Conservation (phyloP, 257 asterid genomes). For the Nicotiana benthamiana region DNA sequence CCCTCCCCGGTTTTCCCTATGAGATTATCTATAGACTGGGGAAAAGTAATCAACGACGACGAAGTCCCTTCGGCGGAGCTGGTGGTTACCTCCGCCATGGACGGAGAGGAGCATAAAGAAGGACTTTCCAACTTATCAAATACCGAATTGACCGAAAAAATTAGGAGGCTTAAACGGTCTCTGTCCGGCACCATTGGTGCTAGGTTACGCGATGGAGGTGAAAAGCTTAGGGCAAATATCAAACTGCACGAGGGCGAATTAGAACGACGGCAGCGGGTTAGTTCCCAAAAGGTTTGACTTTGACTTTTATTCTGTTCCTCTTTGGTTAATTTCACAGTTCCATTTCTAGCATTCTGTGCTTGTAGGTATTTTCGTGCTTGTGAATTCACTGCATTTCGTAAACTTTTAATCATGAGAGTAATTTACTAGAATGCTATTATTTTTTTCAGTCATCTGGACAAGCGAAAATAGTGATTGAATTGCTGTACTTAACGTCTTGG, state of each 20-base stretch:
- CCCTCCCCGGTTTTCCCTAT: too few relatives aligned
- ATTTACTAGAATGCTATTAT: not conserved
- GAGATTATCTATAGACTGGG: not conserved
- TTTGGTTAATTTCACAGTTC: not conserved
- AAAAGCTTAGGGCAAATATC: not conserved
- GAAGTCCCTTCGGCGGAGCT: not conserved
- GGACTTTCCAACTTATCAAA: not conserved
- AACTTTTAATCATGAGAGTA: not conserved
- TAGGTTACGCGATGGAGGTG: constrained; percentile 1
- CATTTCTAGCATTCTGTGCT: not conserved
- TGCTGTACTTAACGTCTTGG: not conserved
- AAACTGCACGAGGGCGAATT: constrained; percentile 2
- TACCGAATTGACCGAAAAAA: not conserved
- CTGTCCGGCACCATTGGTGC: not conserved
- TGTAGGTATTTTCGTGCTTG: not conserved
- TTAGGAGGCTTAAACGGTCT: not conserved
- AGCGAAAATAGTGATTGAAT: not conserved
- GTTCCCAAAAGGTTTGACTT: not conserved
- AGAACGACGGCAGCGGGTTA: not conserved
- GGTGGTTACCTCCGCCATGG: not conserved
- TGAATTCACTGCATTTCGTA: not conserved
- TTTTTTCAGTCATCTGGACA: not conserved
- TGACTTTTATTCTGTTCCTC: not conserved
- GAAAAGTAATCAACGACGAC: not conserved
- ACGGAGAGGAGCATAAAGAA: not conserved